Evolutionary conservation across 1,139 yeast species (phyloP).

Genomic region (Nakaseomyces bracarensis): DNA sequence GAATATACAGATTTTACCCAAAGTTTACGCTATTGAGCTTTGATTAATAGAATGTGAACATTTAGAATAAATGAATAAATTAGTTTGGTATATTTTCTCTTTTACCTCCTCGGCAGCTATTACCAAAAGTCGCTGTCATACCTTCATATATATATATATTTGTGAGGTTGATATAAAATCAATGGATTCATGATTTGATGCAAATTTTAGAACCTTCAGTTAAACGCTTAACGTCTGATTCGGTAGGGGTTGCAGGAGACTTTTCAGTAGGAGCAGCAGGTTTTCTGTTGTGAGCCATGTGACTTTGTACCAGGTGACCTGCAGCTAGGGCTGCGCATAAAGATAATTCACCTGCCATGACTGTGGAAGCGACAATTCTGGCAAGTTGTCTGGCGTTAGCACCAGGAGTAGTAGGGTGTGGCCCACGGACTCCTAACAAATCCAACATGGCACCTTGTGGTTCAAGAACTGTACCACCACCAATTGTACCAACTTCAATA

Average conservation of each 20-base stretch:
- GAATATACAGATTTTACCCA: neutral
- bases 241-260: slow-evolving; percentile 15
- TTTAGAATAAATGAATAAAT: slow-evolving; percentile 3
- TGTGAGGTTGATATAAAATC: too few species aligned
- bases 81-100: neutral
- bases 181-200: slow-evolving; percentile 51
- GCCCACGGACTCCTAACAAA: slow-evolving; percentile 88
- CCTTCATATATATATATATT: too few species aligned
- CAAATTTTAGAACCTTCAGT: slow-evolving; percentile 66
- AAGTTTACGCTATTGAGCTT: neutral
- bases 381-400: slow-evolving; percentile 93
- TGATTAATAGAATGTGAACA: slow-evolving; percentile 4
- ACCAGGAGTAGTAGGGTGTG: slow-evolving; percentile 91
- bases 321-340: slow-evolving; percentile 36
- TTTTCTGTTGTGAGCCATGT: slow-evolving; percentile 74
- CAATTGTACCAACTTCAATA: slow-evolving; percentile 97
- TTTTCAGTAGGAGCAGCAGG: slow-evolving; percentile 16
- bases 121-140: too few species aligned
- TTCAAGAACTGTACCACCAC: slow-evolving; percentile 96
- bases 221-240: slow-evolving; percentile 45
- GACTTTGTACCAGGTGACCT: slow-evolving; percentile 96
- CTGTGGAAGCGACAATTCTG: slow-evolving; percentile 88
- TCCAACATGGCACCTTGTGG: slow-evolving; percentile 98
- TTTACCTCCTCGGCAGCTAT: neutral
- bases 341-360: slow-evolving; percentile 92